A percentile compares a stretch with the other conserved stretches of the same genome.
phyloP scores from a whole-genome alignment of 805 yeast genomes.

The Starmerella apicola region DNA sequence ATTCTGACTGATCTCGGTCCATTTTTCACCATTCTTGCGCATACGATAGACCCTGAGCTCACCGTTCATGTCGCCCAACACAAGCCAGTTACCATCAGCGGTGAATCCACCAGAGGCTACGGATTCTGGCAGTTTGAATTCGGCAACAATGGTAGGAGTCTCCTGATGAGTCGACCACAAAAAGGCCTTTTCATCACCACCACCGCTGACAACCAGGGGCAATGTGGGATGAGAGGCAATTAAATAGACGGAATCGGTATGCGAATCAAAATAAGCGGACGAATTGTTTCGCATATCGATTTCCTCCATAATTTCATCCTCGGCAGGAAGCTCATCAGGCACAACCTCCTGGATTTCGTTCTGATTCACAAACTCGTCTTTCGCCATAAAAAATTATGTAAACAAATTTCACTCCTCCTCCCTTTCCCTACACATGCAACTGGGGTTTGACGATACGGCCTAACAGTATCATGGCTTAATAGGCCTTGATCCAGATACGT shows the following conservation, averaged over 20 bases:
- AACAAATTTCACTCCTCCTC: neutral
- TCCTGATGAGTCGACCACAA: constrained; percentile 74
- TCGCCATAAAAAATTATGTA: constrained; percentile 1
- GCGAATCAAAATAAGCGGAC: constrained; percentile 76
- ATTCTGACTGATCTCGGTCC: constrained; percentile 58
- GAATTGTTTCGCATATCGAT: constrained; percentile 86
- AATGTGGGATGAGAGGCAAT: constrained; percentile 73
- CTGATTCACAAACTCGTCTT: constrained; percentile 17
- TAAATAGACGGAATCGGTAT: constrained; percentile 73
- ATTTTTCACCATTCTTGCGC: constrained; percentile 64
- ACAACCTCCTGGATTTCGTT: constrained; percentile 27
- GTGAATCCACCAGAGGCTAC: constrained; percentile 78
- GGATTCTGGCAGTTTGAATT: constrained; percentile 75
- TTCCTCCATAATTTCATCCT: constrained; percentile 43
- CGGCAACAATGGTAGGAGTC: constrained; percentile 70
- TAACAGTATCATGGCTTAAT: no score
- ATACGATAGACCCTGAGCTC: constrained; percentile 55
- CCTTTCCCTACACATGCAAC: no score
- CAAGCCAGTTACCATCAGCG: constrained; percentile 61
- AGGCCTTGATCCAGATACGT: no score
- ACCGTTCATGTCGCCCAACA: constrained; percentile 95
- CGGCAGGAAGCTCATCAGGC: constrained; percentile 34
- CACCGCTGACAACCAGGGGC: constrained; percentile 82
- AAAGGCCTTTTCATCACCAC: constrained; percentile 82
- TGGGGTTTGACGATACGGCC: no score